Conservation (phyloP, 148 eudicot species). For the Cornus florida region DNA sequence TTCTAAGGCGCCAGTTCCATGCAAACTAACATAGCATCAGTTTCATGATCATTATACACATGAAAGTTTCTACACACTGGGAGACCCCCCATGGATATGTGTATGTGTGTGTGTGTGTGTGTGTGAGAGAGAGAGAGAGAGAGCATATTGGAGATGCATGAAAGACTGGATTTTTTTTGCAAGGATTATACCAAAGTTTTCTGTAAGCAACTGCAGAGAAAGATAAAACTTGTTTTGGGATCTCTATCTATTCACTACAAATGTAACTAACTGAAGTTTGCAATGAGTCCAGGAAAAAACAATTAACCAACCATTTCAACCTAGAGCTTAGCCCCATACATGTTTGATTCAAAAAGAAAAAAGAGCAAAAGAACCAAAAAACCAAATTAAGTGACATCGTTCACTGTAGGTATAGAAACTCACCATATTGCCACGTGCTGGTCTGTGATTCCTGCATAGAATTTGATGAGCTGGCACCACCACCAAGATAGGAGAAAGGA, state of each 20-base stretch:
- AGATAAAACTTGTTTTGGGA: background rate
- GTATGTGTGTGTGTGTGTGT: too few relatives aligned
- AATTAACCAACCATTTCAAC: background rate
- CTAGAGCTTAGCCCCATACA: background rate
- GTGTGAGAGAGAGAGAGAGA: too few relatives aligned
- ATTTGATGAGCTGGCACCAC: constrained; percentile 38
- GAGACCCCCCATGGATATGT: too few relatives aligned
- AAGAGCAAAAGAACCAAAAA: too few relatives aligned
- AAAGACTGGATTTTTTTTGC: background rate
- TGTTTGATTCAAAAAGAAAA: background rate
- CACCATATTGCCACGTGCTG: constrained; percentile 37
- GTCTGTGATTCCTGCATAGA: constrained; percentile 40
- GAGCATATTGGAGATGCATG: background rate
- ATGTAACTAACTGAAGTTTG: background rate
- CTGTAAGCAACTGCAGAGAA: background rate
- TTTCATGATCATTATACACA: too few relatives aligned
- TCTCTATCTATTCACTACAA: background rate
- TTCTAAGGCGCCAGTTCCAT: too few relatives aligned
- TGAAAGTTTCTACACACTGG: too few relatives aligned
- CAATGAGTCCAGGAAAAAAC: background rate
- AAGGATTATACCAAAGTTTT: background rate
- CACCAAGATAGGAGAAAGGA: constrained; percentile 53
- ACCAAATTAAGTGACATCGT: background rate
- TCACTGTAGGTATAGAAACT: constrained; percentile 14
- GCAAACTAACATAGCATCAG: too few relatives aligned